A percentile compares a stretch with the other conserved stretches of the same genome.
These are phyloP conservation scores for Suillus bovinus DNA, from an alignment of 768 basidiomycete genomes.

Conservation along the genomic window DNA sequence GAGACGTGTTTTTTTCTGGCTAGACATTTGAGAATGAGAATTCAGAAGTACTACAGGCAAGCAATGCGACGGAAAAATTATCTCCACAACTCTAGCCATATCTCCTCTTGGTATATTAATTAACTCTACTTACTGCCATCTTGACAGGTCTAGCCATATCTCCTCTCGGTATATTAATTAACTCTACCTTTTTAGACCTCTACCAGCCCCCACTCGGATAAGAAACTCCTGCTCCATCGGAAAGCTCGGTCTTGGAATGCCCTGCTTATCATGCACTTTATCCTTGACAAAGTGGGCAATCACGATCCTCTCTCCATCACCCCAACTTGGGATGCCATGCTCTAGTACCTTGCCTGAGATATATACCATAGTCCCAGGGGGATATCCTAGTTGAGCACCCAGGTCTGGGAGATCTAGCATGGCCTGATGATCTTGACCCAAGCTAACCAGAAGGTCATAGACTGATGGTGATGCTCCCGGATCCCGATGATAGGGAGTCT, in stretches of 20 bases:
- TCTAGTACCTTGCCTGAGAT: neutral
- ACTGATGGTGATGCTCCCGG: neutral
- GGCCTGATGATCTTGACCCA: neutral
- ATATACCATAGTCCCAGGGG: neutral
- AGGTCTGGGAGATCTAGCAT: neutral
- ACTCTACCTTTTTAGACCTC: neutral
- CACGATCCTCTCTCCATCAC: too few relatives aligned
- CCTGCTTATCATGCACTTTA: neutral
- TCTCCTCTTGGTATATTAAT: neutral
- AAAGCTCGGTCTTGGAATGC: neutral
- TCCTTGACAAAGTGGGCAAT: neutral
- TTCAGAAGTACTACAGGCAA: neutral
- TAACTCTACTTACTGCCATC: neutral
- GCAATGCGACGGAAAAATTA: neutral
- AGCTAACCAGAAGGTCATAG: constrained; percentile 5
- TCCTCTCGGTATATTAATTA: too few relatives aligned
- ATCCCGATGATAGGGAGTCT: neutral
- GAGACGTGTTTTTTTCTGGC: neutral
- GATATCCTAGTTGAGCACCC: neutral
- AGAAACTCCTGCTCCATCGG: neutral
- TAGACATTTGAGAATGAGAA: neutral
- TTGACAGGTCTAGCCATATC: neutral
- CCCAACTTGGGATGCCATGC: neutral
- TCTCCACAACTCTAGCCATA: neutral
- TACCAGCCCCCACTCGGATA: neutral